phyloP scores from a whole-genome alignment of 2,329 filamentous ascomycete genomes.

The Aspergillus costaricaensis region DNA sequence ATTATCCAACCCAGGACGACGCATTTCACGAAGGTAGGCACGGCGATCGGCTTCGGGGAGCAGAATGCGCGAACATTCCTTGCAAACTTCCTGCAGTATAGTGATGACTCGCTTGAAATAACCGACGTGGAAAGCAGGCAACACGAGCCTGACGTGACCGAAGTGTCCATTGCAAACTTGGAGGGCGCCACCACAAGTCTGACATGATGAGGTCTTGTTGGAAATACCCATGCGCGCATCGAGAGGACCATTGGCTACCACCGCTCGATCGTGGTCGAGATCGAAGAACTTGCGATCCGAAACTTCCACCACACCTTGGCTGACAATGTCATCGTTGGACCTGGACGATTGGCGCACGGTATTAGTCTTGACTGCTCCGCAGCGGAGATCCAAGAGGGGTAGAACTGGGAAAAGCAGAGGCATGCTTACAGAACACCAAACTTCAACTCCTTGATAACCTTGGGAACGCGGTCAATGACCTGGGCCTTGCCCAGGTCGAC shows the following conservation, averaged over 20 bases:
- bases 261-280: constrained; percentile 73
- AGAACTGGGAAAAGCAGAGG: constrained; percentile 19
- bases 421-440: constrained; percentile 80
- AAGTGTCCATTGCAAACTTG: constrained; percentile 93
- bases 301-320: constrained; percentile 91
- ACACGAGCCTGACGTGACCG: constrained; percentile 83
- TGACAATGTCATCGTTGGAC: constrained; percentile 91
- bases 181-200: constrained; percentile 79
- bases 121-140: constrained; percentile 93
- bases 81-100: constrained; percentile 94
- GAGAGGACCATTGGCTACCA: constrained; percentile 80
- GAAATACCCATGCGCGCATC: constrained; percentile 88
- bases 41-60: constrained; percentile 79
- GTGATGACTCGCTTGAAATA: constrained; percentile 92
- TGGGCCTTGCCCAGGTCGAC: constrained; percentile 72
- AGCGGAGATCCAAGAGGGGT: neutral
- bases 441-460: constrained; percentile 88
- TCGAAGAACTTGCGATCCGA: constrained; percentile 95
- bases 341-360: constrained; percentile 43
- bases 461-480: constrained; percentile 83
- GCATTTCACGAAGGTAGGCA: constrained; percentile 74
- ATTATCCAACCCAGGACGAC: constrained; percentile 81
- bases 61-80: constrained; percentile 83
- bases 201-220: constrained; percentile 75
- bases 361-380: constrained; percentile 11